Evolutionary conservation across 768 basidiomycete species (phyloP).

Genomic region (Trametopsis cervina): DNA sequence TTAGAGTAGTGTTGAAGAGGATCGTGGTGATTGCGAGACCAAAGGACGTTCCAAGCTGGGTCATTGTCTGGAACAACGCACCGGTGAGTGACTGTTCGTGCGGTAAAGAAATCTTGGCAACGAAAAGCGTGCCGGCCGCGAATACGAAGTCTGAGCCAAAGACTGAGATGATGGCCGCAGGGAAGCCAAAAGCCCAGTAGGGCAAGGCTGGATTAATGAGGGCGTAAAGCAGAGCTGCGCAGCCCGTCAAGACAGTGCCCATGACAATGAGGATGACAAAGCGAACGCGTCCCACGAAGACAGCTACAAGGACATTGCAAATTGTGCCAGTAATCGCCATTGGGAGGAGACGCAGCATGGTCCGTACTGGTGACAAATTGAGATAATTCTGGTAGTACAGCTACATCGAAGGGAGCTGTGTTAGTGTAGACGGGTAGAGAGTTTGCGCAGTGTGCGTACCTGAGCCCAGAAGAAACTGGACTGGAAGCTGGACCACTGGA

Average conservation of each 20-base stretch:
- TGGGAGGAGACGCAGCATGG: constrained; percentile 62
- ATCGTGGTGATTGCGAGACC: constrained; percentile 70
- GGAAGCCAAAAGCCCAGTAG: constrained; percentile 76
- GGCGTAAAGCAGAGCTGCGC: constrained; percentile 60
- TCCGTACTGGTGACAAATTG: constrained; percentile 43
- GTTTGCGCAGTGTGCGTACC: constrained; percentile 17
- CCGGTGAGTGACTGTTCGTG: constrained; percentile 74
- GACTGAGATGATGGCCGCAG: constrained; percentile 54
- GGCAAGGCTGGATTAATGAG: constrained; percentile 46
- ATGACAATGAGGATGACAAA: constrained; percentile 45
- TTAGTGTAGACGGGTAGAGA: background rate
- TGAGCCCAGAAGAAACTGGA: constrained; percentile 46
- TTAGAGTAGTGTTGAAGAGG: constrained; percentile 49
- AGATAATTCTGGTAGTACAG: constrained; percentile 68
- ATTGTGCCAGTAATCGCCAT: constrained; percentile 60
- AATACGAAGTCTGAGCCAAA: constrained; percentile 77
- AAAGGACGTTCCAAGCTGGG: constrained; percentile 64
- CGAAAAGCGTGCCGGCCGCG: constrained; percentile 64
- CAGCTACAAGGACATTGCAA: constrained; percentile 59
- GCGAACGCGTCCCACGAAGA: constrained; percentile 47
- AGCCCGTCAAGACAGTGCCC: constrained; percentile 54
- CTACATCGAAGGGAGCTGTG: constrained; percentile 26
- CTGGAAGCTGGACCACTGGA: constrained; percentile 53
- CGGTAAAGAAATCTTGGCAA: constrained; percentile 56
- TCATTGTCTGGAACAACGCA: constrained; percentile 74